Evolutionary conservation across 106 monocot species (phyloP).

Genomic region (Allium fistulosum): DNA sequence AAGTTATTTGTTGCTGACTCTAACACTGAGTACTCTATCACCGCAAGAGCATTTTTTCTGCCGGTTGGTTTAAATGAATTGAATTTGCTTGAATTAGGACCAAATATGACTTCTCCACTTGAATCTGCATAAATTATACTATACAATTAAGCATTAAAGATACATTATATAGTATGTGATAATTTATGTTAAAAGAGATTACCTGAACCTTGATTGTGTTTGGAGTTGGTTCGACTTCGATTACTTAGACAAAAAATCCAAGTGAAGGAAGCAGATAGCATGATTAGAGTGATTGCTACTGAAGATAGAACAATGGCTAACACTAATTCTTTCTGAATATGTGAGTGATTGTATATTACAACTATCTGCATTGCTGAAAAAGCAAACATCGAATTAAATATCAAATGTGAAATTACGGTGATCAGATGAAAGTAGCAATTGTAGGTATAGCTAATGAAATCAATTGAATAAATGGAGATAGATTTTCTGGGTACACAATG

Average conservation of each 20-base stretch:
- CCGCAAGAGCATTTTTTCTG: conserved; percentile 25
- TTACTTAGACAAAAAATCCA: conserved; percentile 9
- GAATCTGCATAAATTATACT: conserved; percentile 18
- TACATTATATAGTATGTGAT: not conserved
- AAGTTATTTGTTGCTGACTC: conserved; percentile 65
- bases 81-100: conserved; percentile 50
- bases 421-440: not conserved
- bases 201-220: conserved; percentile 7
- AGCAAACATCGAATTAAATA: not conserved
- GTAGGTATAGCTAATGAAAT: not conserved
- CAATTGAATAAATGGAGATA: not conserved
- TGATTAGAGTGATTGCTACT: not conserved
- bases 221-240: not conserved
- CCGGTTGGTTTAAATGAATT: conserved; percentile 35
- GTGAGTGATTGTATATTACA: not conserved
- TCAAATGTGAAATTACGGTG: not conserved
- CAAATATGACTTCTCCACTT: conserved; percentile 22
- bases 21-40: conserved; percentile 54
- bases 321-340: conserved; percentile 5
- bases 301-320: conserved; percentile 1
- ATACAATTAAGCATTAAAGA: not conserved
- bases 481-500: not conserved
- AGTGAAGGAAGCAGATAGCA: not conserved
- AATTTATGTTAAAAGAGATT: not conserved
- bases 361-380: conserved; percentile 5